Evolutionary conservation across 2,329 filamentous ascomycete genomes (phyloP), one percentile per base, ranked within the genome.

Genomic region (Penicillium rolfsii): DNA sequence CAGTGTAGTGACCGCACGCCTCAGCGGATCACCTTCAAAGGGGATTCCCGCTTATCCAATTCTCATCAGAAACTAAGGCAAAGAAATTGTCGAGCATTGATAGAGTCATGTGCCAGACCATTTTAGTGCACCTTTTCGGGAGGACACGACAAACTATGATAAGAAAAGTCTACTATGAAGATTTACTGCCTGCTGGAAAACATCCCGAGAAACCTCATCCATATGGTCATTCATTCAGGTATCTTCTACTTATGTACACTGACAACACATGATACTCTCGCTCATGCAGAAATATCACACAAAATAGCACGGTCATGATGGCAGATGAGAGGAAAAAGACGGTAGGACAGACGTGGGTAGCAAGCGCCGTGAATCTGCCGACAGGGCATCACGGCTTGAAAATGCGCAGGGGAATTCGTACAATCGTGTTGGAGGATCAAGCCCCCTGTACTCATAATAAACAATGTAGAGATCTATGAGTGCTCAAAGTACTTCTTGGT

Each of bases 201-300:
- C 19, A 40, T 53, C 12, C 35, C 50, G 36, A 22, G 11, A 28
- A 53, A 55, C 11, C 22, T 64, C 57, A 56, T 48, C 48, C 52
- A 28, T 38, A 46, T 41, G 40, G 50, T 53, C 57, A 52, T 38
- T 61, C 30, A 36, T 61, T 59, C 54, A 61, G 61, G 64, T 72
- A 70, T 71, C 68, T 67, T 64, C 59, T 54, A 43, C 57, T 38
- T 70, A 70, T 70, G 61, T 70, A 69, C 67, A 69, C 41, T 33
- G 40, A 56, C 41, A 53, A 48, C 55, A 60, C 54, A 61, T 54
- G 53, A 54, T 36, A 24, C 50, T 55, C 55, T 62, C 63, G 57
- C 63, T 64, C 53, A 69, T 70, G 64, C 67, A 66, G 58, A 33
- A 55, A 64, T 60, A 60, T 62, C 54, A 58, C 55, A 48, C 63